Conservation (phyloP, 148 eudicot species). For the Cornus florida region DNA sequence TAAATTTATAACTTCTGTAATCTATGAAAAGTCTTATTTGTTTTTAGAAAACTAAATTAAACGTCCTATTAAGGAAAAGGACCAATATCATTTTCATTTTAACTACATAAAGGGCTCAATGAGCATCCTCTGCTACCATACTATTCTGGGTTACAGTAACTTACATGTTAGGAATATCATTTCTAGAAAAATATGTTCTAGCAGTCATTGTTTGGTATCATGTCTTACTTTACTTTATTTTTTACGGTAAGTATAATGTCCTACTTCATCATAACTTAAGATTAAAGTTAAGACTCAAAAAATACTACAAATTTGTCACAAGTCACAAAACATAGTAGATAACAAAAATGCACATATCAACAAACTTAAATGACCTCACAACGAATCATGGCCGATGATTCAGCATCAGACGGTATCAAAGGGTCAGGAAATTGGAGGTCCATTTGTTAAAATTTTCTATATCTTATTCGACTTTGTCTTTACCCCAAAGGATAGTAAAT, state of each 20-base stretch:
- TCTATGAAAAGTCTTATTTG: too few relatives aligned
- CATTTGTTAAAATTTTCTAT: constrained; percentile 4
- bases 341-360: neutral
- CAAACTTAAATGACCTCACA: neutral
- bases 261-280: constrained; percentile 13
- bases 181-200: constrained; percentile 11
- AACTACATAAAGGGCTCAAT: neutral
- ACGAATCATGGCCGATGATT: neutral
- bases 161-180: neutral
- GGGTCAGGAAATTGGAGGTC: neutral
- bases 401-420: neutral
- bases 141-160: neutral
- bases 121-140: too few relatives aligned
- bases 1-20: too few relatives aligned
- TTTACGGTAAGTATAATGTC: constrained; percentile 9
- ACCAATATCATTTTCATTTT: neutral
- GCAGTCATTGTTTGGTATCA: constrained; percentile 19
- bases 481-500: constrained; percentile 23
- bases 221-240: constrained; percentile 11
- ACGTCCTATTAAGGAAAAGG: too few relatives aligned
- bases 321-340: neutral
- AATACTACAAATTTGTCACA: neutral
- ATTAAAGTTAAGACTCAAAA: constrained; percentile 16
- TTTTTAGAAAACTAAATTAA: too few relatives aligned
- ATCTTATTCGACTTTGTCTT: constrained; percentile 19